Conservation (phyloP, 1,284 basidiomycete species). For the Vanrija sp. region DNA sequence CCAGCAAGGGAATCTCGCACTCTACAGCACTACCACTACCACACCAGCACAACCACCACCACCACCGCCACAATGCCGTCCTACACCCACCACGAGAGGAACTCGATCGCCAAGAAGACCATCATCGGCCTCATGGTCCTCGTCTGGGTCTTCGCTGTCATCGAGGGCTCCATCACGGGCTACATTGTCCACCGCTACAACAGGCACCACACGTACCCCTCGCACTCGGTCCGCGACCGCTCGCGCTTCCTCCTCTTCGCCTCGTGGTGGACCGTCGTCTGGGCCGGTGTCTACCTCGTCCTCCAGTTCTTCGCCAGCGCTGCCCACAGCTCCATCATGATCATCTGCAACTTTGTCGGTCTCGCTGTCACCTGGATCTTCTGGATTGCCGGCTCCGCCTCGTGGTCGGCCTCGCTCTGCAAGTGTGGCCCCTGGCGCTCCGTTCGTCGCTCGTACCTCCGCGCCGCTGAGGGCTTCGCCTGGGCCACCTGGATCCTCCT, state of each 20-base stretch:
- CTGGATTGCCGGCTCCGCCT: conserved; percentile 46
- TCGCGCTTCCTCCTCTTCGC: conserved; percentile 46
- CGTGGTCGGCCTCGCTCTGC: conserved; percentile 41
- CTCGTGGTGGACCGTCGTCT: conserved; percentile 50
- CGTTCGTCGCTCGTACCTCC: conserved; percentile 41
- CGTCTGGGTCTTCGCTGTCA: conserved; percentile 29
- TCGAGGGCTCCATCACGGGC: conserved; percentile 44
- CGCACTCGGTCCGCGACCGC: conserved; percentile 38
- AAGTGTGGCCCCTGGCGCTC: conserved; percentile 41
- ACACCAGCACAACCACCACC: not conserved
- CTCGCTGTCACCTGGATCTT: conserved; percentile 48
- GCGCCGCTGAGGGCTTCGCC: conserved; percentile 47
- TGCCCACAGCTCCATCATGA: conserved; percentile 21
- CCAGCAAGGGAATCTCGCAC: not conserved
- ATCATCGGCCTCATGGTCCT: conserved; percentile 36
- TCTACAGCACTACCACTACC: not conserved
- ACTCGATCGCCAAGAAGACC: conserved; percentile 36
- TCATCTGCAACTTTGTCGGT: conserved; percentile 45
- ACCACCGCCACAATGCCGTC: too few species aligned
- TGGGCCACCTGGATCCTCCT: conserved; percentile 50
- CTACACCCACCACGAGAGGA: not conserved
- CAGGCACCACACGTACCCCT: conserved; percentile 34
- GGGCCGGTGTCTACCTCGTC: conserved; percentile 41
- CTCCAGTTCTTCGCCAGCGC: conserved; percentile 36
- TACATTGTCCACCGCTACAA: conserved; percentile 31